These are phyloP conservation scores for Microcyclosporella mali DNA, from an alignment of 2,329 filamentous ascomycete genomes.

Conservation along the genomic window DNA sequence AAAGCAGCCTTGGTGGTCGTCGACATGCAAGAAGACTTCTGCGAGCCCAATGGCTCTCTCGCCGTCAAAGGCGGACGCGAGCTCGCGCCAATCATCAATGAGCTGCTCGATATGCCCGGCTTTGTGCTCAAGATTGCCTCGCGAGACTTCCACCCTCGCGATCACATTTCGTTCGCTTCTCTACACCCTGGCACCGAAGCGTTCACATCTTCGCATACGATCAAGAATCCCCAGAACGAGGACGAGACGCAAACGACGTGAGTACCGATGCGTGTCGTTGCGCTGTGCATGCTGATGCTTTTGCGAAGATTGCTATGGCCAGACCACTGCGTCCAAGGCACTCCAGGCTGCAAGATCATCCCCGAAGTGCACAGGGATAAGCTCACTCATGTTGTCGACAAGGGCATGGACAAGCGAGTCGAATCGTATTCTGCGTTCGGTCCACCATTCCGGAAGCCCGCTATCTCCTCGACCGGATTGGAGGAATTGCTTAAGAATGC, in stretches of 20 bases:
- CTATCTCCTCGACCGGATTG: constrained; percentile 57
- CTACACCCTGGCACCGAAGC: constrained; percentile 67
- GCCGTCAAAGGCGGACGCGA: constrained; percentile 68
- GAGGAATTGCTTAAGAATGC: constrained; percentile 50
- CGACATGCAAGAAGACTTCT: constrained; percentile 77
- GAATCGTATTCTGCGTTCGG: constrained; percentile 96
- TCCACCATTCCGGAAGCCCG: constrained; percentile 63
- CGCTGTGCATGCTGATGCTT: constrained; percentile 35
- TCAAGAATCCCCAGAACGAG: constrained; percentile 63
- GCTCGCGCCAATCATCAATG: constrained; percentile 66
- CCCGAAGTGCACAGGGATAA: constrained; percentile 58
- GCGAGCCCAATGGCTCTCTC: constrained; percentile 77
- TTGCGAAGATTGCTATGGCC: constrained; percentile 80
- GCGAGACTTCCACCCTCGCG: constrained; percentile 80
- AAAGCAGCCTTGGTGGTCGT: constrained; percentile 36
- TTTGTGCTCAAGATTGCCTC: constrained; percentile 75
- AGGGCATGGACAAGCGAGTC: constrained; percentile 66
- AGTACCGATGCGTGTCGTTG: constrained; percentile 24
- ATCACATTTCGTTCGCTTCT: constrained; percentile 82
- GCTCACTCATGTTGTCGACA: constrained; percentile 65
- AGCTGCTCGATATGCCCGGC: constrained; percentile 58
- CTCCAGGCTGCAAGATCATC: constrained; percentile 65
- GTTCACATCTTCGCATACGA: constrained; percentile 58
- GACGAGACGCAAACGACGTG: constrained; percentile 55
- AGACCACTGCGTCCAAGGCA: constrained; percentile 74